Percentiles rank a stretch among this genome's conserved stretches.
Evolutionary conservation across 192 early-diverging fungal genomes (phyloP).

Genomic region (Entophlyctis helioformis): DNA sequence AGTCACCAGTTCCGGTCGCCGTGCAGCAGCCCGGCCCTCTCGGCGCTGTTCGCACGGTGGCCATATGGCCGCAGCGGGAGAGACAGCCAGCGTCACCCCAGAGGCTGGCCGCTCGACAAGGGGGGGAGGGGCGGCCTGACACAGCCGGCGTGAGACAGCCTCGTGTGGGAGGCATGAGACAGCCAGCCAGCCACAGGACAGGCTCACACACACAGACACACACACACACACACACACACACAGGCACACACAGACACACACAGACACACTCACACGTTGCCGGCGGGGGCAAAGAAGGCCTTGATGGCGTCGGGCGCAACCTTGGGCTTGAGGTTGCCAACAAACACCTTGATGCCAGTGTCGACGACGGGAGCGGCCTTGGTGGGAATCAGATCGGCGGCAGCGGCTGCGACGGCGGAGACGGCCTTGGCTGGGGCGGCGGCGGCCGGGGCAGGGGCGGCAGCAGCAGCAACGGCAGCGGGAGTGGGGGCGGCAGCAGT

Average conservation of each 20-base stretch:
- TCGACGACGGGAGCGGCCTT: slow-evolving; percentile 7
- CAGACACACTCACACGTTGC: slow-evolving; percentile 58
- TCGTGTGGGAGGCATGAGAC: background rate
- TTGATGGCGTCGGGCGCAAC: slow-evolving; percentile 70
- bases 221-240: background rate
- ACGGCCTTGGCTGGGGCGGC: slow-evolving; percentile 1
- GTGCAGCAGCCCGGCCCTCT: too few species aligned
- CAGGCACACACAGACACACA: background rate
- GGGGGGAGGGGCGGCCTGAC: background rate
- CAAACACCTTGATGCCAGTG: slow-evolving; percentile 72
- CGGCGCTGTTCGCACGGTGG: too few species aligned
- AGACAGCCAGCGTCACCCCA: too few species aligned
- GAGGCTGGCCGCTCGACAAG: slow-evolving; percentile 11
- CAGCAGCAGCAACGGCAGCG: slow-evolving; percentile 1
- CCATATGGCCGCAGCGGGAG: too few species aligned
- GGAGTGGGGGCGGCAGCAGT: too few species aligned
- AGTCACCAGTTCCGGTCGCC: too few species aligned
- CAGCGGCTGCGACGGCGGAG: background rate
- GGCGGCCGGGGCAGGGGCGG: background rate
- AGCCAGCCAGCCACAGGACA: background rate
- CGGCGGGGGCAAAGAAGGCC: slow-evolving; percentile 59
- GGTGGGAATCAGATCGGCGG: too few species aligned
- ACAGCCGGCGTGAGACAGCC: background rate
- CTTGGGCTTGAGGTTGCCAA: slow-evolving; percentile 86
- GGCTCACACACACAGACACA: background rate